Percentiles rank a stretch among this genome's conserved stretches.
Conservation (phyloP, 192 early-diverging fungal genomes). For the Umbelopsis vinacea region DNA sequence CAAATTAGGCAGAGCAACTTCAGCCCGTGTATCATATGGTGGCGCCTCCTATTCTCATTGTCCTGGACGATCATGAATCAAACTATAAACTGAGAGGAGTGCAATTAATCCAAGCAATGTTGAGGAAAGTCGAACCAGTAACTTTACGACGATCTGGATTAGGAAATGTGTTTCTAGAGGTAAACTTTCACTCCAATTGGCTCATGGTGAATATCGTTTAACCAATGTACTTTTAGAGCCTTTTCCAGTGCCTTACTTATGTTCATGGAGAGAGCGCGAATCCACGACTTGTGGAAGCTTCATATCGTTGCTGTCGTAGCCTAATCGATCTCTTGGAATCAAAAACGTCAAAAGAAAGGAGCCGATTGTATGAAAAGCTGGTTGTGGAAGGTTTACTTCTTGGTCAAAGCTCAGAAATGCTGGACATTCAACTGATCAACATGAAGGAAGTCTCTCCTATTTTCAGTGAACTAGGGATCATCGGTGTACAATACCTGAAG, state of each 20-base stretch:
- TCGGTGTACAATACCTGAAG: conserved; percentile 1
- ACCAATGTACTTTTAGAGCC: background rate
- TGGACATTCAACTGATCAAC: background rate
- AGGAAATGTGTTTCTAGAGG: conserved; percentile 31
- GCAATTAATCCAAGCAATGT: conserved; percentile 14
- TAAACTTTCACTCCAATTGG: background rate
- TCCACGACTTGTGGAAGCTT: background rate
- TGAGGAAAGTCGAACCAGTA: conserved; percentile 19
- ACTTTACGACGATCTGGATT: conserved; percentile 20
- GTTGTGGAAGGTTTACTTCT: conserved; percentile 1
- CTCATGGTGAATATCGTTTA: too few species aligned
- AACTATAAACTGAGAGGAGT: conserved; percentile 29
- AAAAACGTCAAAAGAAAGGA: background rate
- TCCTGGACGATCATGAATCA: conserved; percentile 30
- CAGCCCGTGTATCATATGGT: conserved; percentile 13
- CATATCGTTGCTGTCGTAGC: background rate
- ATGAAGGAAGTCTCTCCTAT: background rate
- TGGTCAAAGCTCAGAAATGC: background rate
- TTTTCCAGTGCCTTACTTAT: background rate
- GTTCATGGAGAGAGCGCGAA: background rate
- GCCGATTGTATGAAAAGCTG: background rate
- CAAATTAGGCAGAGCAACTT: conserved; percentile 3
- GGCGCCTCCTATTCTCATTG: conserved; percentile 26
- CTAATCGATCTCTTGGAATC: background rate
- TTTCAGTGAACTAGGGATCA: background rate